Evolutionary conservation across 2,329 filamentous ascomycete genomes (phyloP), one percentile per base, ranked within the genome.

Genomic region (Diaporthe sp.): DNA sequence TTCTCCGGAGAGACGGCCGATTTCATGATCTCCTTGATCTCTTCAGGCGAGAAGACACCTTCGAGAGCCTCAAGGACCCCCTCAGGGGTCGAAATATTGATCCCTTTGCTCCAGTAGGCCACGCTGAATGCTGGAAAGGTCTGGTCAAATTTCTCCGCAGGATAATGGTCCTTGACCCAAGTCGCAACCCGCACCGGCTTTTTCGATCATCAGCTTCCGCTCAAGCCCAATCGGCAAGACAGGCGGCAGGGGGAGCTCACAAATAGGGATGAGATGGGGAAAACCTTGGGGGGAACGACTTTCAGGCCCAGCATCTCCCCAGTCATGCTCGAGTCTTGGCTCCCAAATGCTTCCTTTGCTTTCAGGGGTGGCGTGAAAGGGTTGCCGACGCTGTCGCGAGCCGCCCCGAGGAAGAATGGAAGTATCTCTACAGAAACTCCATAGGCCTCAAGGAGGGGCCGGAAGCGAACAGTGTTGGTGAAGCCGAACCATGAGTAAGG

Each of bases 131-230:
- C 60, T 42, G 39, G 60, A 44, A 62, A 62, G 37, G 60, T 62
- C 39, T 62, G 60, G 2, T 62, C 60, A 44, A 62, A 62, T 7
- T 62, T 62, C 9, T 44, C 60, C 39, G n/a, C 60, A 9, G 60
- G 60, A 31, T 62, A 62, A 13, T 44, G 60, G 37, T 62, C 60
- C 31, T 62, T 62, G n/a, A 62, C 37, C 37, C 39, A 62, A 28
- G 37, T 42, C n/a, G 60, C 60, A 28, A 62, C 60, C n/a, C 60
- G n/a, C 22, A 62, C 60, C 37, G 60, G 60, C 58, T 62, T 42
- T 31, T 31, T n/a, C n/a, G 6, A 86, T 89, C 78, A 89, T 89
- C 78, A 62, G 60, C n/a, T 44, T 39, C 58, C 58, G 58, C 13
- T 12, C 37, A 28, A 17, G 34, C 17, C n/a, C 58, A 42, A 25